Conservation (phyloP, 257 asterid species). For the Coffea eugenioides region DNA sequence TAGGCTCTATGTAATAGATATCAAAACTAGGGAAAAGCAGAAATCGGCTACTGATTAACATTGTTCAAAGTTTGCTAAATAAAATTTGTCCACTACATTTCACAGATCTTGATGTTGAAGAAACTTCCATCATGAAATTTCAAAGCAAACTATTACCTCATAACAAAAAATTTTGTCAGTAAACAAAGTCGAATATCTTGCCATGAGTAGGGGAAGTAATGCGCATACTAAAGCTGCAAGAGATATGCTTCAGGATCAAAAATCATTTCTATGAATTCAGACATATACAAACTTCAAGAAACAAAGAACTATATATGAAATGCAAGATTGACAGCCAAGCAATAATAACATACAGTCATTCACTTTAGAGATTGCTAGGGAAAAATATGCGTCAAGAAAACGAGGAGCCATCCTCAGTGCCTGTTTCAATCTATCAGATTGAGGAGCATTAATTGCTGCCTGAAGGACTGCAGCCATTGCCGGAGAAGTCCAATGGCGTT, state of each 20-base stretch:
- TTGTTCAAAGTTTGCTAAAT: neutral
- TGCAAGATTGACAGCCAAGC: conserved; percentile 22
- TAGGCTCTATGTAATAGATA: no score
- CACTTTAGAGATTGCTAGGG: conserved; percentile 63
- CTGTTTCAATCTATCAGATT: conserved; percentile 73
- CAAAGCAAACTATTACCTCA: conserved; percentile 48
- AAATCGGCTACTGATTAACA: no score
- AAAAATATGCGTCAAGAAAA: conserved; percentile 70
- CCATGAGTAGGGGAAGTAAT: conserved; percentile 76
- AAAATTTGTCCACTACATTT: neutral
- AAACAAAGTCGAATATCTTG: conserved; percentile 75
- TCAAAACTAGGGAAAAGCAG: neutral
- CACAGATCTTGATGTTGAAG: neutral
- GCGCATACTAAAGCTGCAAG: conserved; percentile 78
- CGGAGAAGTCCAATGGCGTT: conserved; percentile 96
- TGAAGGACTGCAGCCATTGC: conserved; percentile 81
- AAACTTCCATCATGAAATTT: neutral
- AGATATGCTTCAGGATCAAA: neutral
- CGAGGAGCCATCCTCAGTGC: conserved; percentile 76
- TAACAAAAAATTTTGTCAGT: conserved; percentile 71
- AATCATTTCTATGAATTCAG: neutral
- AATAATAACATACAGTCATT: conserved; percentile 55
- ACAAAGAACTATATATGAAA: conserved; percentile 12
- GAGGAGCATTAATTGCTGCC: conserved; percentile 56
- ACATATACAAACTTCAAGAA: neutral